Conservation (phyloP, 2,329 filamentous ascomycete species). For the Raffaelea albimanens region DNA sequence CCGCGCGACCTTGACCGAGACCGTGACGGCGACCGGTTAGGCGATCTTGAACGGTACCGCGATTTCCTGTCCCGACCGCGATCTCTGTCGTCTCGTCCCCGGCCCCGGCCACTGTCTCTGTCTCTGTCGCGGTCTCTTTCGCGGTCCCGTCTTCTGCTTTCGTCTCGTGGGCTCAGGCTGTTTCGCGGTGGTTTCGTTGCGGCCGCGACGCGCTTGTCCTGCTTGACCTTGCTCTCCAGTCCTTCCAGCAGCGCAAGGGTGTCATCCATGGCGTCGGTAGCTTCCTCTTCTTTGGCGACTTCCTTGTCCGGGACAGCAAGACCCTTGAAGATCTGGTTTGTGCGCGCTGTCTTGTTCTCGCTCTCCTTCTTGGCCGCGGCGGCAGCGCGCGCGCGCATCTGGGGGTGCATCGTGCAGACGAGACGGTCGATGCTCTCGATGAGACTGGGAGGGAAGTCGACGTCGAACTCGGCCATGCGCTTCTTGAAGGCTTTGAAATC, state of each 20-base stretch:
- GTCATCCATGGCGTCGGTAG: slow-evolving; percentile 69
- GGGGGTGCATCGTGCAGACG: slow-evolving; percentile 82
- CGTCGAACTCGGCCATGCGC: slow-evolving; percentile 65
- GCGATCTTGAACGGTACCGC: slow-evolving; percentile 27
- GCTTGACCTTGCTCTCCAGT: slow-evolving; percentile 55
- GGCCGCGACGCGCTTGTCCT: slow-evolving; percentile 18
- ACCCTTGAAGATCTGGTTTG: slow-evolving; percentile 74
- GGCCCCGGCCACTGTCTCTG: slow-evolving; percentile 18
- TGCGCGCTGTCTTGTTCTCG: slow-evolving; percentile 25
- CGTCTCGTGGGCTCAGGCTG: slow-evolving; percentile 8
- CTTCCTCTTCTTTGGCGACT: slow-evolving; percentile 21
- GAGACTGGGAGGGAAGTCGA: slow-evolving; percentile 76
- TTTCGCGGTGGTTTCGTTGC: slow-evolving; percentile 1
- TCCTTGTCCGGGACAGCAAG: slow-evolving; percentile 77
- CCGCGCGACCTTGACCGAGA: slow-evolving; percentile 32
- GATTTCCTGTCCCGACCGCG: slow-evolving; percentile 6
- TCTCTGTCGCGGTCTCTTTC: slow-evolving; percentile 41
- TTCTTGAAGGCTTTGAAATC: slow-evolving; percentile 64
- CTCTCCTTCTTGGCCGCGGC: slow-evolving; percentile 26
- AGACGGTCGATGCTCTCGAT: slow-evolving; percentile 87
- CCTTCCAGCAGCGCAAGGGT: slow-evolving; percentile 87
- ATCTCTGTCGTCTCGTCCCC: too few relatives aligned
- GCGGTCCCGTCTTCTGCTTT: slow-evolving; percentile 8
- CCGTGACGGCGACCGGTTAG: slow-evolving; percentile 23
- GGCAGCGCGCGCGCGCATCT: slow-evolving; percentile 55